Percentiles rank a stretch among this genome's conserved stretches.
These are phyloP conservation scores for Saccharomyces mikatae DNA, from an alignment of 805 yeast genomes.

Conservation along the genomic window DNA sequence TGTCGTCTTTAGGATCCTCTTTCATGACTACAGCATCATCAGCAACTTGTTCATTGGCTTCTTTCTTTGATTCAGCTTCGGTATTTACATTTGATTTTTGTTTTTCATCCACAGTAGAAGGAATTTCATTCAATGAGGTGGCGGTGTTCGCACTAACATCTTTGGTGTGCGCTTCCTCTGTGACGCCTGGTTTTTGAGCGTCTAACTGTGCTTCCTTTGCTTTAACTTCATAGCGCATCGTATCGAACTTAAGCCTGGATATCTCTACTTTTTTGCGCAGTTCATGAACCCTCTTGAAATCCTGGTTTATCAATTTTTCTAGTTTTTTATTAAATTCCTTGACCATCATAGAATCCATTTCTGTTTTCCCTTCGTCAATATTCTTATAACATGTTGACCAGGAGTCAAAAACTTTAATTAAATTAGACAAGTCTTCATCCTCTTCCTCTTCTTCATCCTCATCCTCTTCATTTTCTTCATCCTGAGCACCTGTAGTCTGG, in stretches of 20 bases:
- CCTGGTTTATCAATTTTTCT: constrained; percentile 43
- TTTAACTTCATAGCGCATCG: constrained; percentile 51
- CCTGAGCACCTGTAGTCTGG: constrained; percentile 22
- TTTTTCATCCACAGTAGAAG: constrained; percentile 1
- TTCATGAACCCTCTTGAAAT: constrained; percentile 52
- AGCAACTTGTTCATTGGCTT: constrained; percentile 3
- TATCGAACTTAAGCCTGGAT: constrained; percentile 63
- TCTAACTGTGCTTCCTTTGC: constrained; percentile 24
- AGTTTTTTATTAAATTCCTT: constrained; percentile 52
- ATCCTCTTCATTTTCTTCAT: constrained; percentile 4
- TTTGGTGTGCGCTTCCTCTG: constrained; percentile 53
- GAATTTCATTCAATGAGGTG: constrained; percentile 5
- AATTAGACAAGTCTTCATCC: constrained; percentile 44
- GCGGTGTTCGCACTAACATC: constrained; percentile 9
- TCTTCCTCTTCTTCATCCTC: constrained; percentile 32
- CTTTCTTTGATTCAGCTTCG: constrained; percentile 4
- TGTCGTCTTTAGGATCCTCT: not conserved
- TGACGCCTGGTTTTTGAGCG: constrained; percentile 54
- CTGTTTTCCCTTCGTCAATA: constrained; percentile 60
- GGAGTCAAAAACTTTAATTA: constrained; percentile 37
- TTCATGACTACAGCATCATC: constrained; percentile 2
- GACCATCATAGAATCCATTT: constrained; percentile 58
- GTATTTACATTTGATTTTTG: not conserved
- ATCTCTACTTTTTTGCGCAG: constrained; percentile 62
- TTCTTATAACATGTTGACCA: constrained; percentile 47